Evolutionary conservation across 805 yeast species (phyloP), one percentile per base, ranked within the genome.

Genomic region (Tetrapisispora namnaoensis): DNA sequence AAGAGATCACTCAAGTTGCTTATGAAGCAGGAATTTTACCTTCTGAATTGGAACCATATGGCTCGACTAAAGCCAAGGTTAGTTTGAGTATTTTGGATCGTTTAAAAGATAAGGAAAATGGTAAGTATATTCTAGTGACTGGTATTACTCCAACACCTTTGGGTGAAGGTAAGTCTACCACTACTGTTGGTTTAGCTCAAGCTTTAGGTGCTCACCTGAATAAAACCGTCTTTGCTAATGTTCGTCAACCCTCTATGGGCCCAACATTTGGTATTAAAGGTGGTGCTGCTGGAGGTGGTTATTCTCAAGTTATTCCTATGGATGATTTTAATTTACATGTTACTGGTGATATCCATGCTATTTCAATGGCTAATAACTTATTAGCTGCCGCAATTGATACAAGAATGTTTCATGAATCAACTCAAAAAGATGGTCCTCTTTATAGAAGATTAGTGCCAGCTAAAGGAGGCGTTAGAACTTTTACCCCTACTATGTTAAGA

Each of bases 261-360:
- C 93, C 93, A 55, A 84, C 93, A 18, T 84, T 84, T 60, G 93
- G 93, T 70, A 83, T 84, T 56, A 84, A 84, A 66, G 93, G 93
- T 68, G 93, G 93, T 70, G 93, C 93, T 56, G 93, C 93, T 8
- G 93, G 93, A 65, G 91, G 93, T 66, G 93, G 93, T 51, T 84
- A 83, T 63, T 82, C 93, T 28, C 91, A 84, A 68, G 93, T 84
- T 32, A 83, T 84, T 63, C 93, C 93, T 54, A 84, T 84, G 93
- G 91, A 84, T 67, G 93, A 84, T 63, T 84, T 84, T 72, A 84
- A 84, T 71, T 77, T 84, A 84, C 91, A 84, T 63, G 77, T 84
- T 53, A 84, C 93, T 44, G 93, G 93, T 65, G 93, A 84, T 67
- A 84, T 85, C 52, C 93, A 85, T 64, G 91, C 93, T 43, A 83